These are phyloP conservation scores for Alisma plantagoaquatica DNA, from an alignment of 106 monocot genomes.

Conservation along the genomic window DNA sequence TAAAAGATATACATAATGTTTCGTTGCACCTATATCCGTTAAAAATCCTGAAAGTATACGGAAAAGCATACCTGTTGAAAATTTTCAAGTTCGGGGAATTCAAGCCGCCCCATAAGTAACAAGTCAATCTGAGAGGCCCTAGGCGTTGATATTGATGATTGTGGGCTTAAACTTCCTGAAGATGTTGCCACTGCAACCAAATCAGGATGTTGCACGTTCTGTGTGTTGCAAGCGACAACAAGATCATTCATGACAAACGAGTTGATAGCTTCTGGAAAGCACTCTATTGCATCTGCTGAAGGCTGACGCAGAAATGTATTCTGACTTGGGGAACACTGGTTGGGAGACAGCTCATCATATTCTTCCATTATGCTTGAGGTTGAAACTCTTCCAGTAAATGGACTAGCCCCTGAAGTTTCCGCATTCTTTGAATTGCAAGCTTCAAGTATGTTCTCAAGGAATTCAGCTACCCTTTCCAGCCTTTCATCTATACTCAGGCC, in stretches of 20 bases:
- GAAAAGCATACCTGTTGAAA: conserved; percentile 95
- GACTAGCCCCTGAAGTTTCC: conserved; percentile 46
- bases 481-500: conserved; percentile 90
- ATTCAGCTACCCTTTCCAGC: conserved; percentile 72
- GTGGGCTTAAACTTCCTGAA: conserved; percentile 89
- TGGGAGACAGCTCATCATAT: conserved; percentile 72
- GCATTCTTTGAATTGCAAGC: conserved; percentile 46
- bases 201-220: conserved; percentile 91
- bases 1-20: too few species aligned
- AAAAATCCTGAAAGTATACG: too few species aligned
- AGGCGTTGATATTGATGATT: conserved; percentile 85
- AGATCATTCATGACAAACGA: conserved; percentile 58
- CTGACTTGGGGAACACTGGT: conserved; percentile 74
- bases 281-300: conserved; percentile 87
- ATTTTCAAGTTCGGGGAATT: conserved; percentile 76
- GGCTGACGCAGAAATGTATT: conserved; percentile 68
- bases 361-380: conserved; percentile 72
- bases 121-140: conserved; percentile 66
- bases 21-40: too few species aligned
- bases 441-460: conserved; percentile 73
- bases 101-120: conserved; percentile 62
- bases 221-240: conserved; percentile 83
- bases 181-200: conserved; percentile 88
- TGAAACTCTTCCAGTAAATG: conserved; percentile 52
- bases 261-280: conserved; percentile 72